Percentiles rank a stretch among this genome's conserved stretches.
Evolutionary conservation across 192 early-diverging fungal species (phyloP).

Genomic region (Phlyctochytrium arcticum): DNA sequence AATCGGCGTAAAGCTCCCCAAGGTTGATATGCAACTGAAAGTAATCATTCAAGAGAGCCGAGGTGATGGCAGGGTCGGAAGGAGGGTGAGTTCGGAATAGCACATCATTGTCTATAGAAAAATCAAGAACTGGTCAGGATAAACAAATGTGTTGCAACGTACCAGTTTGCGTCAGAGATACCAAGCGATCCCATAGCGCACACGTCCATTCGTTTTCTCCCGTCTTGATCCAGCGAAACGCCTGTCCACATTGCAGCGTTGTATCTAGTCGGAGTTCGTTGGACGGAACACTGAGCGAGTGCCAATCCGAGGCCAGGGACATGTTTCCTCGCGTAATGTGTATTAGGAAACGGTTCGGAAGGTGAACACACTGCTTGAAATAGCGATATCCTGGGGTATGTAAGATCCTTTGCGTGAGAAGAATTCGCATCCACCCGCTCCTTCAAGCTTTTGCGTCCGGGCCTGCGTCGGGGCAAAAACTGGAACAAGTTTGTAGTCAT

Average conservation of each 20-base stretch:
- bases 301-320: no score
- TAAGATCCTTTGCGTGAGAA: no score
- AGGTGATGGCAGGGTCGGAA: conserved; percentile 7
- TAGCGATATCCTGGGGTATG: no score
- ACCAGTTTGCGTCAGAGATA: conserved; percentile 65
- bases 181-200: conserved; percentile 51
- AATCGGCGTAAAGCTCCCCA: conserved; percentile 47
- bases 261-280: conserved; percentile 70
- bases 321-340: no score
- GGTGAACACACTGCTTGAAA: no score
- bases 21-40: conserved; percentile 78
- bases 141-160: conserved; percentile 4
- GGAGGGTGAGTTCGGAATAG: conserved; percentile 20
- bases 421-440: no score
- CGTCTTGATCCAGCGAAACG: conserved; percentile 82
- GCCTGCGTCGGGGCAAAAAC: no score
- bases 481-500: no score
- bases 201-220: conserved; percentile 58
- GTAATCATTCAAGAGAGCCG: conserved; percentile 65
- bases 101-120: conserved; percentile 21
- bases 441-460: no score
- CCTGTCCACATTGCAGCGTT: conserved; percentile 84
- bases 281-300: conserved; percentile 6
- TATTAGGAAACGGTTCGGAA: no score
- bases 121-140: conserved; percentile 26